Base-by-base conservation (phyloP, 192 early-diverging fungal species). In the Coemansia aciculifera region DNA sequence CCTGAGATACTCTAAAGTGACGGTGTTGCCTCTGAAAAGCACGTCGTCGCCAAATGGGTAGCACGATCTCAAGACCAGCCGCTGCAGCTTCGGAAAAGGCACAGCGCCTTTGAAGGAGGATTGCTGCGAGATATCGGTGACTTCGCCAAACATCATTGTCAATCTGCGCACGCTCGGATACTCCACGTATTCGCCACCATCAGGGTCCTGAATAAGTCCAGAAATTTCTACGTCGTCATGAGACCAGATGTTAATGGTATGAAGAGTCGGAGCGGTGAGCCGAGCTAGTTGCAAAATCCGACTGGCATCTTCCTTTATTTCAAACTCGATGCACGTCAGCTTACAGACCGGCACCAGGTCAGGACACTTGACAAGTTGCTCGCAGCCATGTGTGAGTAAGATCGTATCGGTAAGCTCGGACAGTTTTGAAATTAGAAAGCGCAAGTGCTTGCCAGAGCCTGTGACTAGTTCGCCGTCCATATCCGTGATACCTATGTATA, bases 381-480 rank as follows among this genome's bases (percentile, higher is more conserved):
- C 12, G 0, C 27, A 15, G 51, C 3, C 9, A 32, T 12, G 0
- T 11, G 27, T 15, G 2, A 31, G 3, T 0, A 3, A 9, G 8
- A 19, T 56, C 9, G 52, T 56, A 3, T 32, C 52, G 4, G 5
- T 29, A 11, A 32, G 0, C 0, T 1, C 6, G 15, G 10, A 24
- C 3, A 52, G 49, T 6, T 24, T 29, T 23, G 27, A 10, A 5
- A 46, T 0, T n/a, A 46, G 3, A 3, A 23, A 23, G 6, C 17
- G 15, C 8, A 54, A 0, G 39, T 40, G 39, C 2, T 40, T 40
- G 39, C 39, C 13, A 15, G 13, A 40, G 39, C 3, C 1, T 2
- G 39, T 0, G 2, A 0, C 39, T 0, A 2, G 0, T 0, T 40
- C 3, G 0, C 39, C 39, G 1, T 6, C 0, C 11, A 0, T 10